Evolutionary conservation across 805 yeast species (phyloP).

Genomic region (Cyberlindnera meyerae): DNA sequence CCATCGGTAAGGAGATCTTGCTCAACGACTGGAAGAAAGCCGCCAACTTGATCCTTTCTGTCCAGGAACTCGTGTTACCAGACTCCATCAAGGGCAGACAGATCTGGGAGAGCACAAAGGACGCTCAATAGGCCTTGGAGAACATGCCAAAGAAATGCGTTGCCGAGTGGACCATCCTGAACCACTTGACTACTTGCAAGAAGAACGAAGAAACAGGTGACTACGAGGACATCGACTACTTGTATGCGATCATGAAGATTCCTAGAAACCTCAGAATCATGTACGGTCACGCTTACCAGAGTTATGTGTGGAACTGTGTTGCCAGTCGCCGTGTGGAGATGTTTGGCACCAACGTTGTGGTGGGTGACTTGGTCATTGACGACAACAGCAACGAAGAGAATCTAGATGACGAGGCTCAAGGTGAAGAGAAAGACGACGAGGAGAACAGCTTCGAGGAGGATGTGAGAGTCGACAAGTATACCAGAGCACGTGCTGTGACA

Average conservation of each 20-base stretch:
- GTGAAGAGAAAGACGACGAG: slow-evolving; percentile 31
- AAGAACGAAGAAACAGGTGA: slow-evolving; percentile 42
- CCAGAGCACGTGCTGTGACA: slow-evolving; percentile 71
- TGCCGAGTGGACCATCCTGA: slow-evolving; percentile 76
- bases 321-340: slow-evolving; percentile 71
- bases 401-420: slow-evolving; percentile 9
- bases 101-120: slow-evolving; percentile 70
- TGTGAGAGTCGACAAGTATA: slow-evolving; percentile 47
- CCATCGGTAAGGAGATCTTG: slow-evolving; percentile 68
- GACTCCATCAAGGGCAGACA: slow-evolving; percentile 79
- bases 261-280: slow-evolving; percentile 89
- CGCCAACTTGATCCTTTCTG: slow-evolving; percentile 71
- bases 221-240: slow-evolving; percentile 52
- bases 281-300: slow-evolving; percentile 97
- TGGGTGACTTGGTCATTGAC: slow-evolving; percentile 73
- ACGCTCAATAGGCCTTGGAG: slow-evolving; percentile 60
- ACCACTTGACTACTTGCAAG: slow-evolving; percentile 48
- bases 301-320: slow-evolving; percentile 88
- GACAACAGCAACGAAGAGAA: too few species aligned
- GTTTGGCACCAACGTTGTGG: slow-evolving; percentile 65
- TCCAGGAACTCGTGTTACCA: slow-evolving; percentile 79
- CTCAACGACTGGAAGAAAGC: slow-evolving; percentile 76
- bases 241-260: slow-evolving; percentile 78
- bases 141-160: slow-evolving; percentile 84
- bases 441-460: slow-evolving; percentile 69